Evolutionary conservation across 2,329 filamentous ascomycete species (phyloP).

Genomic region (Hymenoscyphus occultus): DNA sequence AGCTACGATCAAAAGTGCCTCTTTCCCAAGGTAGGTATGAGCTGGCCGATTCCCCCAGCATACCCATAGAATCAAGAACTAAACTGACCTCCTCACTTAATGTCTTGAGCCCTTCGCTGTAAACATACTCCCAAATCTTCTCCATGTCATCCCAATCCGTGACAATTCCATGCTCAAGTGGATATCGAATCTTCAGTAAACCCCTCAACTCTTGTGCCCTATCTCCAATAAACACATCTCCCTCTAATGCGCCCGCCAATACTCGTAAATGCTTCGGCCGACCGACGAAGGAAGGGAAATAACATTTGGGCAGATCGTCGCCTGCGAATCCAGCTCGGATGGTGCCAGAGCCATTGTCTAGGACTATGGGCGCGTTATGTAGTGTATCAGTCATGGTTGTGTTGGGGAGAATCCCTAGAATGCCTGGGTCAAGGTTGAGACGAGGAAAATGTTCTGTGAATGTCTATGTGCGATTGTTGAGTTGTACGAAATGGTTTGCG

Average conservation of each 20-base stretch:
- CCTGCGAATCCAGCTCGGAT: conserved; percentile 96
- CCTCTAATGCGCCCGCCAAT: conserved; percentile 92
- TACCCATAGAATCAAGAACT: conserved; percentile 1
- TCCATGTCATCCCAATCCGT: conserved; percentile 99
- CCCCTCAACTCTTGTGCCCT: conserved; percentile 85
- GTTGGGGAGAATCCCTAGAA: conserved; percentile 6
- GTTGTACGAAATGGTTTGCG: not conserved
- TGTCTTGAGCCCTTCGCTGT: conserved; percentile 92
- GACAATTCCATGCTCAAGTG: conserved; percentile 94
- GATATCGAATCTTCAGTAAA: conserved; percentile 91
- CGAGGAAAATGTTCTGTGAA: not conserved
- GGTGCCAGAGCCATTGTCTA: conserved; percentile 97
- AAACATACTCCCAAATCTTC: conserved; percentile 98
- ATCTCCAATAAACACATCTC: conserved; percentile 94
- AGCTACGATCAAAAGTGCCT: not conserved
- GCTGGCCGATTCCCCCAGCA: not conserved
- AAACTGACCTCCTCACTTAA: conserved; percentile 83
- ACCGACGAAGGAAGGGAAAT: conserved; percentile 95
- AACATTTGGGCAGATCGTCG: conserved; percentile 93
- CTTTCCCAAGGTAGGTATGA: conserved; percentile 9
- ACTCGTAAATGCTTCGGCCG: conserved; percentile 93
- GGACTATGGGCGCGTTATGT: conserved; percentile 96
- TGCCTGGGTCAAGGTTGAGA: not conserved
- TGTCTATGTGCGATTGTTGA: not conserved
- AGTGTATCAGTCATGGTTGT: conserved; percentile 63